A percentile compares a stretch with the other conserved stretches of the same genome.
Conservation (phyloP, 164 flowering plant genomes). For the Dillenia turbinata region DNA sequence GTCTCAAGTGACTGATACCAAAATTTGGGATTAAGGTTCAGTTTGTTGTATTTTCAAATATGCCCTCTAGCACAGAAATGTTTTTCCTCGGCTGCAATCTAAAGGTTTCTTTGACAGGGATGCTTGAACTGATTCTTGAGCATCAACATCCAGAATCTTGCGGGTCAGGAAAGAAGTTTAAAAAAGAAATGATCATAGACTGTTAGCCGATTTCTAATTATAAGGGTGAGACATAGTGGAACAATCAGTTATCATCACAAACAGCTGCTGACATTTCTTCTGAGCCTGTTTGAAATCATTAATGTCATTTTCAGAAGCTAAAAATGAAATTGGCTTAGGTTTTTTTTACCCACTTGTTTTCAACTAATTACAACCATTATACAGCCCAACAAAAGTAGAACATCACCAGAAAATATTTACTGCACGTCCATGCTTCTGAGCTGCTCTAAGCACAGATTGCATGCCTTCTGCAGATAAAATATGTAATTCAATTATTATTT, state of each 20-base stretch:
- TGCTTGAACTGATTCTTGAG: constrained; percentile 36
- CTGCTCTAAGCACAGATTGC: no score
- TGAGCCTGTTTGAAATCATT: constrained; percentile 35
- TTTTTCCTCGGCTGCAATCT: constrained; percentile 31
- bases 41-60: constrained; percentile 23
- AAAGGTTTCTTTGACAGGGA: constrained; percentile 22
- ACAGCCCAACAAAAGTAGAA: not conserved
- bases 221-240: constrained; percentile 41
- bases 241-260: constrained; percentile 48
- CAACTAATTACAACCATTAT: not conserved
- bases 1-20: no score
- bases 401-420: not conserved
- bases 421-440: no score
- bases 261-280: constrained; percentile 43
- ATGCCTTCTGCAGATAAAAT: no score
- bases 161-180: constrained; percentile 40
- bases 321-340: not conserved
- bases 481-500: no score
- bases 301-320: not conserved
- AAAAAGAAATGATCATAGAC: not conserved
- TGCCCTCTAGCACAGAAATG: constrained; percentile 30
- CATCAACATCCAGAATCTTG: constrained; percentile 34
- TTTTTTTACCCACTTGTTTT: not conserved
- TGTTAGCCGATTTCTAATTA: constrained; percentile 17
- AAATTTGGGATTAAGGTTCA: no score